Percentiles rank a stretch among this genome's conserved stretches.
phyloP scores from a whole-genome alignment of 2,329 filamentous ascomycete species.

The Stagonosporopsis tanaceti region DNA sequence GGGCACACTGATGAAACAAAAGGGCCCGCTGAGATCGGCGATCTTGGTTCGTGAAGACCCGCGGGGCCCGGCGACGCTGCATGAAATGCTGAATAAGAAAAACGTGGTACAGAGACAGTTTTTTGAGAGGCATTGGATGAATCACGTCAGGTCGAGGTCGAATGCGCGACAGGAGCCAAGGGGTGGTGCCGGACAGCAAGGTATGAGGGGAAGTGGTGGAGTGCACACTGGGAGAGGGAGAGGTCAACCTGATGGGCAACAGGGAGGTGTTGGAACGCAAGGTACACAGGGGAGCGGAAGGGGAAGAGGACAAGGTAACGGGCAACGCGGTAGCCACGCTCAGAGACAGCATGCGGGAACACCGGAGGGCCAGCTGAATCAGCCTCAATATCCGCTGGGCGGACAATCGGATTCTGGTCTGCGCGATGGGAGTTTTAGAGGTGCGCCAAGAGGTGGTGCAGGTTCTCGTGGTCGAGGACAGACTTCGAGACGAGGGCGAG shows the following conservation, averaged over 20 bases:
- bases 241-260: background rate
- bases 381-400: background rate
- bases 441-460: background rate
- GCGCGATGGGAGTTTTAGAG: background rate
- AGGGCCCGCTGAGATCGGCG: constrained; percentile 21
- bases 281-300: background rate
- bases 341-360: background rate
- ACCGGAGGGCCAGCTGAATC: background rate
- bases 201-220: background rate
- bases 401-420: background rate
- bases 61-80: constrained; percentile 24
- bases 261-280: background rate
- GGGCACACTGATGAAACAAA: constrained; percentile 22
- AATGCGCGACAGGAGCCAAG: background rate
- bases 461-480: constrained; percentile 7
- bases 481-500: constrained; percentile 3
- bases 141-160: background rate
- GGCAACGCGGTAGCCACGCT: background rate
- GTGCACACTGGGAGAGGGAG: background rate
- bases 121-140: constrained; percentile 26
- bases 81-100: constrained; percentile 26
- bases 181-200: background rate
- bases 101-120: constrained; percentile 23
- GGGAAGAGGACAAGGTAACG: background rate
- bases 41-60: constrained; percentile 31